These are phyloP conservation scores for Jamesozyma rosinii DNA, from an alignment of 805 yeast species.

Conservation along the genomic window DNA sequence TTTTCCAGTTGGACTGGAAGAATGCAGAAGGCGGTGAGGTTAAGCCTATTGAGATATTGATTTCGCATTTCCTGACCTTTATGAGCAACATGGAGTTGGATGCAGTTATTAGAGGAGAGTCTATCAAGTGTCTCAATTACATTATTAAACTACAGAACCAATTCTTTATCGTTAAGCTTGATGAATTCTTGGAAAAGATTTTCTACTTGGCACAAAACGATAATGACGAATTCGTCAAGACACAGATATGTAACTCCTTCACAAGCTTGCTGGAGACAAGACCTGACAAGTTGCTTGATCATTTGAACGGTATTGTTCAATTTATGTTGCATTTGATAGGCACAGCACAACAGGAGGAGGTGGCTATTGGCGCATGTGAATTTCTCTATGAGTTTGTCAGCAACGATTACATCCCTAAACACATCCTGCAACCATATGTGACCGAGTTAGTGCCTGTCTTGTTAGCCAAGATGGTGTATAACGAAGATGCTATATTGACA, in stretches of 20 bases:
- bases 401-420: constrained; percentile 43
- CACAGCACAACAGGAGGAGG: constrained; percentile 50
- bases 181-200: constrained; percentile 52
- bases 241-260: constrained; percentile 71
- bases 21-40: constrained; percentile 22
- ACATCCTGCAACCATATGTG: constrained; percentile 48
- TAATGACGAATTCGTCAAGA: constrained; percentile 48
- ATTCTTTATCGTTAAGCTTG: constrained; percentile 53
- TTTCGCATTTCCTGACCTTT: constrained; percentile 54
- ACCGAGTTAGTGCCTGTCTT: constrained; percentile 64
- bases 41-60: constrained; percentile 57
- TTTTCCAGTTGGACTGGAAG: constrained; percentile 55
- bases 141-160: constrained; percentile 64
- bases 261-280: constrained; percentile 59
- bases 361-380: constrained; percentile 88
- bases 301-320: constrained; percentile 75
- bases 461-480: constrained; percentile 74
- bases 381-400: constrained; percentile 71
- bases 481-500: constrained; percentile 66
- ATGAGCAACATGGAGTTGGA: constrained; percentile 26
- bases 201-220: constrained; percentile 60
- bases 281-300: constrained; percentile 73
- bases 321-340: constrained; percentile 75
- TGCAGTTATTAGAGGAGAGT: constrained; percentile 47
- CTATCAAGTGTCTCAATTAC: constrained; percentile 67